These are phyloP conservation scores for Scheffersomyces quercinus DNA, from an alignment of 1,139 yeast species.

Conservation along the genomic window DNA sequence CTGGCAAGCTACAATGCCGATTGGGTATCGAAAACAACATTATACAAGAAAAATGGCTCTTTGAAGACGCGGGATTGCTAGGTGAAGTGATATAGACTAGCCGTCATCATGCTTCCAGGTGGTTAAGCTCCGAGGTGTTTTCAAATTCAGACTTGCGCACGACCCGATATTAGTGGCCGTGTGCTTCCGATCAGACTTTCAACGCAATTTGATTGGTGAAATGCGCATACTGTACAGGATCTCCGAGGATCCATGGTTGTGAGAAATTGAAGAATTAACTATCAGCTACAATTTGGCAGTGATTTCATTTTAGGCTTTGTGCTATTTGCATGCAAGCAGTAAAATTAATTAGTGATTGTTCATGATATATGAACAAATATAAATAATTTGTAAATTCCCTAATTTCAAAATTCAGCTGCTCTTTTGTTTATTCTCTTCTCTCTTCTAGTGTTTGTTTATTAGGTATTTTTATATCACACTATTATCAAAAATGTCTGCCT, in stretches of 20 bases:
- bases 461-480: slow-evolving; percentile 3
- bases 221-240: no score
- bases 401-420: background rate
- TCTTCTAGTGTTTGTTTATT: background rate
- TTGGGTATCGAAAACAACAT: no score
- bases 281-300: no score
- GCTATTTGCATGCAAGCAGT: background rate
- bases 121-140: slow-evolving; percentile 6
- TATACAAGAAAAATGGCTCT: background rate
- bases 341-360: no score
- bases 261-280: no score
- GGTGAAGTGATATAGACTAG: background rate
- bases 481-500: slow-evolving; percentile 31
- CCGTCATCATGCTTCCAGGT: background rate
- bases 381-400: background rate
- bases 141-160: slow-evolving; percentile 3
- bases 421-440: background rate
- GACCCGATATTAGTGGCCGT: slow-evolving; percentile 5
- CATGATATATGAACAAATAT: background rate
- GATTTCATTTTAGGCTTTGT: background rate
- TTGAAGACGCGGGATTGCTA: background rate
- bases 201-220: slow-evolving; percentile 7
- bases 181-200: slow-evolving; percentile 5
- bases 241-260: no score
- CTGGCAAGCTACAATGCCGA: no score